Evolutionary conservation across 1,139 yeast genomes (phyloP).

Genomic region (Schizosaccharomyces versatilis): DNA sequence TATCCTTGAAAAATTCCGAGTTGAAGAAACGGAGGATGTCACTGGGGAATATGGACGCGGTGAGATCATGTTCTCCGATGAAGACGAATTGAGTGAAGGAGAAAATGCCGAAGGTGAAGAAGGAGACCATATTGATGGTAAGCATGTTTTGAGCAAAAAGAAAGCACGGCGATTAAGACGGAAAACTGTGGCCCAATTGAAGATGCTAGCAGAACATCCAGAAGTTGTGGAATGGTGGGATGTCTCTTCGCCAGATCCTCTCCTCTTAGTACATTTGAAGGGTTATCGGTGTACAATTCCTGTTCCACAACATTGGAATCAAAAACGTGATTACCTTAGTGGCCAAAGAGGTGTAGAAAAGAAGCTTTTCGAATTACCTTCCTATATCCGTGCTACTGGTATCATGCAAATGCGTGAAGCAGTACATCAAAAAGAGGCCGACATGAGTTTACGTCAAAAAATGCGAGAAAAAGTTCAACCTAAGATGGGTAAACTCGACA

Average conservation of each 20-base stretch:
- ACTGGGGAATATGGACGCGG: constrained; percentile 16
- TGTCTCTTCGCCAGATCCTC: constrained; percentile 65
- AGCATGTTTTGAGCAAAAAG: constrained; percentile 19
- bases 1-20: constrained; percentile 26
- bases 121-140: constrained; percentile 12
- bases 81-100: constrained; percentile 16
- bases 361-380: constrained; percentile 56
- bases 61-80: constrained; percentile 20
- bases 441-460: constrained; percentile 42
- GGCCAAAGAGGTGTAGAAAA: constrained; percentile 49
- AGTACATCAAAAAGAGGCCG: constrained; percentile 25
- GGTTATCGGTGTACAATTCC: constrained; percentile 44
- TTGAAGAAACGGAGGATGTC: constrained; percentile 13
- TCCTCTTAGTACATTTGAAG: constrained; percentile 40
- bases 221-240: constrained; percentile 73
- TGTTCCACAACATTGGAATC: constrained; percentile 72
- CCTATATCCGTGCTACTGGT: constrained; percentile 61
- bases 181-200: constrained; percentile 47
- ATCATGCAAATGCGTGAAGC: constrained; percentile 63
- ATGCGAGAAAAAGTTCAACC: constrained; percentile 79
- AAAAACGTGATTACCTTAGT: constrained; percentile 58
- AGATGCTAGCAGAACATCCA: constrained; percentile 38
- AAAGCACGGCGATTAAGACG: constrained; percentile 32
- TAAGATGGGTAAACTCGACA: constrained; percentile 64
- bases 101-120: constrained; percentile 14